Base-by-base conservation (phyloP, 768 basidiomycete genomes). In the Mycena galericulata region DNA sequence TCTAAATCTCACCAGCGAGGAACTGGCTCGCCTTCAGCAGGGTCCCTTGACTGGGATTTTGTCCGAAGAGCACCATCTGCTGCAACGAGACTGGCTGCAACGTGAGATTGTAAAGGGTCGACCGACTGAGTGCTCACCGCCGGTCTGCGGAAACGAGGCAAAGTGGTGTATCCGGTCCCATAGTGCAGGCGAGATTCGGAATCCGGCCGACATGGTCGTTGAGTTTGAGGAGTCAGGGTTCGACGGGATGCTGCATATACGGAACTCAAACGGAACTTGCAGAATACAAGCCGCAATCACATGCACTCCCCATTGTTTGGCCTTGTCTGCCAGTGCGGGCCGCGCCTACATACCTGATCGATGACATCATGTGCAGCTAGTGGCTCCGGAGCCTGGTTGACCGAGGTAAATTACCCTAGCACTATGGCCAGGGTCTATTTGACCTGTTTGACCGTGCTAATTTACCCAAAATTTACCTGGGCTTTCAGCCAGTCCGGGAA, bases 1-100 rank as follows among this genome's bases (percentile, higher is more conserved):
- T n/a, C n/a, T n/a, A n/a, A n/a, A n/a, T n/a, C 74, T 26, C 50
- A 93, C 94, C 94, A 65, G 90, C 83, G 4, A 97, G 86, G 78
- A 97, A 97, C 76, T 96, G 94, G 72, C 92, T 92, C 0, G 94
- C 98, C 76, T 92, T 92, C n/a, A 98, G 81, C 14, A 99, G 85
- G 0, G 97, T 99, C 0, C 97, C 97, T 77, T 97, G 95, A 61
- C 90, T 92, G 0, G 97, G 97, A 75, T 98, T 94, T 83, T 98
- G 96, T 0, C 97, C 97, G 75, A 99, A 98, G 60, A 93, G 87
- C 55, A 98, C 95, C 97, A 99, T 98, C 81, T 99, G 97, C 80
- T 98, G 94, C 22, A 98, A 85, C 0, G 96, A 98, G 4, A 99
- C 97, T 94, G 74, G 15, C 38, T 18, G 24, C 45, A 27, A 29